Percentiles rank a stretch among this genome's conserved stretches.
These are phyloP conservation scores for Bathelium albidoporum DNA, from an alignment of 495 filamentous ascomycete genomes.

Conservation along the genomic window DNA sequence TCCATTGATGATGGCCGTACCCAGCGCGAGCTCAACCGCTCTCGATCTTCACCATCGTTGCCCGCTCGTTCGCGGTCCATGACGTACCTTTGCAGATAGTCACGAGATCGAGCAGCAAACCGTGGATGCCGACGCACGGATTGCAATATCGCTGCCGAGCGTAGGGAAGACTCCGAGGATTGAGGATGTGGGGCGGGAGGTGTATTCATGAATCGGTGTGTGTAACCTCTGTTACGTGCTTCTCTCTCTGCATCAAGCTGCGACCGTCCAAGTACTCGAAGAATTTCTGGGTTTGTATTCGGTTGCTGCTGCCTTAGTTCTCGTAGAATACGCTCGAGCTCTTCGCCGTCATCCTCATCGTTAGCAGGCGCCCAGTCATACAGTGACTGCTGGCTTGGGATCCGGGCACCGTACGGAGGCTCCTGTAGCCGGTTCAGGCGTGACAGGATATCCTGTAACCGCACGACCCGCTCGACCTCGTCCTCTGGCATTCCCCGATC, in stretches of 20 bases:
- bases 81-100: conserved; percentile 18
- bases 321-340: conserved; percentile 27
- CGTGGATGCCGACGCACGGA: conserved; percentile 40
- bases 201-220: conserved; percentile 16
- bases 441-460: conserved; percentile 27
- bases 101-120: conserved; percentile 34
- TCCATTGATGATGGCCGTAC: background rate
- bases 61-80: conserved; percentile 22
- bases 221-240: conserved; percentile 14
- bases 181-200: conserved; percentile 1
- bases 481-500: background rate
- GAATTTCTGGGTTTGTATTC: conserved; percentile 29
- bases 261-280: conserved; percentile 25
- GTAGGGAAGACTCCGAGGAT: conserved; percentile 6
- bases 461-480: conserved; percentile 11
- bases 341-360: conserved; percentile 43
- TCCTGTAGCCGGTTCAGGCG: conserved; percentile 25
- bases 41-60: conserved; percentile 6
- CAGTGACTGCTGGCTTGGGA: conserved; percentile 40
- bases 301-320: conserved; percentile 31
- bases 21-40: conserved; percentile 11
- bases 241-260: conserved; percentile 27
- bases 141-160: conserved; percentile 38
- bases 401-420: conserved; percentile 38
- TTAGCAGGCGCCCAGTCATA: conserved; percentile 52